A percentile compares a stretch with the other conserved stretches of the same genome.
Evolutionary conservation across 495 filamentous ascomycete genomes (phyloP).

Genomic region (Recurvomyces mirabilis): DNA sequence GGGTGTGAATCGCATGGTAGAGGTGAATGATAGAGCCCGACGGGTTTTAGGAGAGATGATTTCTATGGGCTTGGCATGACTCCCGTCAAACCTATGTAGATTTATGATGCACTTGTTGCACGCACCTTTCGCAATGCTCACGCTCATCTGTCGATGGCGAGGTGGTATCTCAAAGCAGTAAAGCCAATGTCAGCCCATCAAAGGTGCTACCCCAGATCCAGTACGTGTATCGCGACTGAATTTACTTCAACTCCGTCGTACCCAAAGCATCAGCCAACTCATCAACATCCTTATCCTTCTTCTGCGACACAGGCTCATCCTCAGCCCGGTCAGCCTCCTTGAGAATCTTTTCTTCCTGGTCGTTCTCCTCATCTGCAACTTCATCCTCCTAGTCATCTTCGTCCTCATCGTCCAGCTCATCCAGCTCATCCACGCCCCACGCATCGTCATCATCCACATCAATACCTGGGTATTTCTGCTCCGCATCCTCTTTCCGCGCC

Average conservation of each 20-base stretch:
- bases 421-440: conserved; percentile 78
- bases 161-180: no score
- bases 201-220: no score
- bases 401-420: conserved; percentile 65
- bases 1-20: no score
- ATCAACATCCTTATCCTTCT: conserved; percentile 71
- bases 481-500: conserved; percentile 45
- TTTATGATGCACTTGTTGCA: no score
- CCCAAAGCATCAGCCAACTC: conserved; percentile 61
- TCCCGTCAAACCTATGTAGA: no score
- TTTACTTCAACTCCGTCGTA: conserved; percentile 41
- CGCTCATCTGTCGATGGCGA: no score
- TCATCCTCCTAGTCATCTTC: conserved; percentile 54
- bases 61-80: no score
- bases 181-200: no score
- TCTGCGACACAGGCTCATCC: conserved; percentile 57
- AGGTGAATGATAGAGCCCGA: no score
- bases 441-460: conserved; percentile 39
- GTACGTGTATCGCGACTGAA: no score
- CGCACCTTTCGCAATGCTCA: no score
- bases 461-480: conserved; percentile 50
- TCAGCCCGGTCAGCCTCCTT: conserved; percentile 64
- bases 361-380: conserved; percentile 48
- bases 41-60: no score
- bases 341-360: conserved; percentile 53